A percentile compares a stretch with the other conserved stretches of the same genome.
These are phyloP conservation scores for Leccinum laetum DNA, from an alignment of 1,284 basidiomycete genomes.

Conservation along the genomic window DNA sequence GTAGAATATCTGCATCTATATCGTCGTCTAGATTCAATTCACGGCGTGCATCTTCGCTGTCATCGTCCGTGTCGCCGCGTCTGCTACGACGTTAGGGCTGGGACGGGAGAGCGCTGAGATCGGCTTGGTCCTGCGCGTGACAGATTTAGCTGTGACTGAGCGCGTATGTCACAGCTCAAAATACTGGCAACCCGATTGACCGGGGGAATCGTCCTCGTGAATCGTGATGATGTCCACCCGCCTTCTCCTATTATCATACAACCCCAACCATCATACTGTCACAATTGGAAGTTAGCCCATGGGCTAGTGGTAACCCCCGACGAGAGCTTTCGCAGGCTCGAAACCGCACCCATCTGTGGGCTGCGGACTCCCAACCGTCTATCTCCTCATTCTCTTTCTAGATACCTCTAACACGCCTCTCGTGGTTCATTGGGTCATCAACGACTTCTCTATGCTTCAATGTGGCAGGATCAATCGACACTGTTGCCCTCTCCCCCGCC, in stretches of 20 bases:
- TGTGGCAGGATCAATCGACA: slow-evolving; percentile 20
- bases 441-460: slow-evolving; percentile 22
- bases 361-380: not conserved
- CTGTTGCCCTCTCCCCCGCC: slow-evolving; percentile 21
- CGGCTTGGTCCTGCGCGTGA: slow-evolving; percentile 31
- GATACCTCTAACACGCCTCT: slow-evolving; percentile 19
- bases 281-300: no score
- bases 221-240: no score
- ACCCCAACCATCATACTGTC: no score
- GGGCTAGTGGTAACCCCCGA: no score
- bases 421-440: slow-evolving; percentile 27
- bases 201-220: no score
- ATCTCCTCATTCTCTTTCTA: not conserved
- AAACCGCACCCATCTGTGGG: no score
- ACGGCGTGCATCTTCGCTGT: slow-evolving; percentile 16
- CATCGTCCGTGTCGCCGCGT: slow-evolving; percentile 19
- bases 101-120: slow-evolving; percentile 14
- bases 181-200: no score
- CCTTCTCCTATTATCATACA: no score
- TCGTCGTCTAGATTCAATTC: slow-evolving; percentile 24
- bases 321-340: no score
- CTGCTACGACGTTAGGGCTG: slow-evolving; percentile 26
- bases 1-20: slow-evolving; percentile 25
- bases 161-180: not conserved
- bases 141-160: not conserved